Percentiles rank a stretch among this genome's conserved stretches.
These are phyloP conservation scores for Protomyces macrosporus DNA, from an alignment of 1,139 yeast genomes.

Conservation along the genomic window DNA sequence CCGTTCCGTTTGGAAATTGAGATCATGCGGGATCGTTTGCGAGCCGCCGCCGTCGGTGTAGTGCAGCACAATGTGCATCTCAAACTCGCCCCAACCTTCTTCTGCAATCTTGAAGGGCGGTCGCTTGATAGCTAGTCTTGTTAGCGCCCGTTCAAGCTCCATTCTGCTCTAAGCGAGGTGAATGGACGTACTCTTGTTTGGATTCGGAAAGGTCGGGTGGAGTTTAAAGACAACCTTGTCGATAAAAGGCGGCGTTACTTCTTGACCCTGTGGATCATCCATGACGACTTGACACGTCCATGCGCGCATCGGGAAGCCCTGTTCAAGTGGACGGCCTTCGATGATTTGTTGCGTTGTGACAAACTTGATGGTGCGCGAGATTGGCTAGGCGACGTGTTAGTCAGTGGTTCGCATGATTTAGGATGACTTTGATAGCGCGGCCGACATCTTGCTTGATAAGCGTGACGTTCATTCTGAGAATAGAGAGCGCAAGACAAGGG, in stretches of 20 bases:
- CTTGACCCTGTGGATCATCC: slow-evolving; percentile 74
- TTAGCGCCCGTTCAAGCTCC: background rate
- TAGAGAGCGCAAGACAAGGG: background rate
- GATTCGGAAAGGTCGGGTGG: slow-evolving; percentile 92
- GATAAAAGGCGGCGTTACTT: slow-evolving; percentile 78
- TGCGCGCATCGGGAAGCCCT: slow-evolving; percentile 91
- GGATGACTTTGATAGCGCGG: no score
- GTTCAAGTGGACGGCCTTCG: slow-evolving; percentile 79
- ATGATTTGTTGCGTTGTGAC: slow-evolving; percentile 37
- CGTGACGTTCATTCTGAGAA: background rate
- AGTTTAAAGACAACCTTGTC: slow-evolving; percentile 89
- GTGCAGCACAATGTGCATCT: slow-evolving; percentile 72
- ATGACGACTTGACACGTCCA: slow-evolving; percentile 78
- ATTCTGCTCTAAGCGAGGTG: background rate
- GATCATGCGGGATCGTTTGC: slow-evolving; percentile 76
- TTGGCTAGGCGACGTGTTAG: background rate
- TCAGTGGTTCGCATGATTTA: no score
- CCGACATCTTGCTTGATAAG: no score
- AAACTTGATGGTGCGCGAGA: slow-evolving; percentile 19
- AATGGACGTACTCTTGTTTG: slow-evolving; percentile 49
- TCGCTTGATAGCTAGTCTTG: slow-evolving; percentile 52
- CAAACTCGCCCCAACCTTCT: slow-evolving; percentile 99
- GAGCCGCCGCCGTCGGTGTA: slow-evolving; percentile 85
- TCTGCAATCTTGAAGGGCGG: slow-evolving; percentile 89
- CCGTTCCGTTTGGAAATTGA: slow-evolving; percentile 73